phyloP scores from a whole-genome alignment of 139 green algal species.

The Chara braunii region DNA sequence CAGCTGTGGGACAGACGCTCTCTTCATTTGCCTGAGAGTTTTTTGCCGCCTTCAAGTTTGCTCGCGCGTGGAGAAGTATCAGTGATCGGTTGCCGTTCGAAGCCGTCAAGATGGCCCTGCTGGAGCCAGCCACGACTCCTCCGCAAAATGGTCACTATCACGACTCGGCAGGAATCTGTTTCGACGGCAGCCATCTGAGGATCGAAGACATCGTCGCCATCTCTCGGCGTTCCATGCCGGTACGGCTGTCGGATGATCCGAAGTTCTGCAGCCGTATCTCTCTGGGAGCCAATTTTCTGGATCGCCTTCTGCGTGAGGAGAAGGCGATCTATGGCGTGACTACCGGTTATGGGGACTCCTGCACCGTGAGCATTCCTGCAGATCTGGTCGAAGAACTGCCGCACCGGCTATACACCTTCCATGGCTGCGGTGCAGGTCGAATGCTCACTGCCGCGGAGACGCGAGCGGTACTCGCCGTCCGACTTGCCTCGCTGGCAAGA shows the following conservation, averaged over 20 bases:
- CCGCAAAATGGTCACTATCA: no score
- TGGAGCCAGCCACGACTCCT: no score
- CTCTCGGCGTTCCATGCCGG: background rate
- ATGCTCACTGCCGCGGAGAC: no score
- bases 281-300: background rate
- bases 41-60: no score
- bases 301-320: background rate
- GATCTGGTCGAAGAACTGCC: background rate
- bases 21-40: no score
- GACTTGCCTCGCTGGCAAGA: no score
- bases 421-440: background rate
- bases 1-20: no score
- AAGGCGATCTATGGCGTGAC: background rate
- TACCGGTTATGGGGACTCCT: background rate
- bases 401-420: background rate
- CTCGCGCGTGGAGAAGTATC: no score
- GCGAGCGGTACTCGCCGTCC: no score
- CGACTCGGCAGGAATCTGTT: no score
- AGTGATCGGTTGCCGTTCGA: no score
- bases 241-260: background rate
- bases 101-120: no score
- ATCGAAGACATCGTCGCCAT: background rate
- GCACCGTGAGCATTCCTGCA: background rate
- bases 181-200: background rate
- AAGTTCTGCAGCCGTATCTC: background rate